A percentile compares a stretch with the other conserved stretches of the same genome.
phyloP scores from a whole-genome alignment of 2,329 filamentous ascomycete species.

The Calonectria hawksworthii region DNA sequence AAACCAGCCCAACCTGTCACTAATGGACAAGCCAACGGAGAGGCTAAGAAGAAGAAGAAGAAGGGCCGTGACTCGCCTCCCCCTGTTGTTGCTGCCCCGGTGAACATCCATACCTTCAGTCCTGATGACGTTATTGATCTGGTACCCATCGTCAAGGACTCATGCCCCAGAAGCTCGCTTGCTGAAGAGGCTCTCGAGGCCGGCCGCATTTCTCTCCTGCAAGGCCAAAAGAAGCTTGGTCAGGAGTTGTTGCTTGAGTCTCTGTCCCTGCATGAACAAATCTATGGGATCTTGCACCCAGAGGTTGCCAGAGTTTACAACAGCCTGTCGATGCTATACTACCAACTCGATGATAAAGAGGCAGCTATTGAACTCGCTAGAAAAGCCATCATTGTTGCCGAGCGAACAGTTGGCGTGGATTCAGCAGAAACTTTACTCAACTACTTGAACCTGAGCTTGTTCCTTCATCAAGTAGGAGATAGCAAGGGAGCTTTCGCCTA shows the following conservation, averaged over 20 bases:
- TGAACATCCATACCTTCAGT: slow-evolving; percentile 69
- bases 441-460: slow-evolving; percentile 95
- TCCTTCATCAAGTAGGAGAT: slow-evolving; percentile 92
- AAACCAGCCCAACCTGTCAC: slow-evolving; percentile 50
- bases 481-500: slow-evolving; percentile 90
- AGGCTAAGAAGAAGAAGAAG: slow-evolving; percentile 75
- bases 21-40: slow-evolving; percentile 59
- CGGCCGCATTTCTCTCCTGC: slow-evolving; percentile 94
- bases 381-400: slow-evolving; percentile 96
- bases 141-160: slow-evolving; percentile 96
- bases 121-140: slow-evolving; percentile 92
- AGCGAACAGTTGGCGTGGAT: slow-evolving; percentile 94
- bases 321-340: slow-evolving; percentile 94
- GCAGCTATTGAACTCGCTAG: slow-evolving; percentile 94
- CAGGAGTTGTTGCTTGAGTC: slow-evolving; percentile 97
- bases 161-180: slow-evolving; percentile 88
- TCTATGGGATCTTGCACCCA: slow-evolving; percentile 96
- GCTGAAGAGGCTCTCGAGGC: slow-evolving; percentile 97
- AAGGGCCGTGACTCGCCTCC: slow-evolving; percentile 68
- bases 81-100: slow-evolving; percentile 58
- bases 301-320: slow-evolving; percentile 97
- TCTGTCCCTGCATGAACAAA: slow-evolving; percentile 95
- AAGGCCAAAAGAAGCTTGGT: slow-evolving; percentile 94
- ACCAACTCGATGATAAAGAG: slow-evolving; percentile 97
- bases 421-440: slow-evolving; percentile 93